Conservation (phyloP, 352 stramenopile species). For the Lagenidium sp. region DNA sequence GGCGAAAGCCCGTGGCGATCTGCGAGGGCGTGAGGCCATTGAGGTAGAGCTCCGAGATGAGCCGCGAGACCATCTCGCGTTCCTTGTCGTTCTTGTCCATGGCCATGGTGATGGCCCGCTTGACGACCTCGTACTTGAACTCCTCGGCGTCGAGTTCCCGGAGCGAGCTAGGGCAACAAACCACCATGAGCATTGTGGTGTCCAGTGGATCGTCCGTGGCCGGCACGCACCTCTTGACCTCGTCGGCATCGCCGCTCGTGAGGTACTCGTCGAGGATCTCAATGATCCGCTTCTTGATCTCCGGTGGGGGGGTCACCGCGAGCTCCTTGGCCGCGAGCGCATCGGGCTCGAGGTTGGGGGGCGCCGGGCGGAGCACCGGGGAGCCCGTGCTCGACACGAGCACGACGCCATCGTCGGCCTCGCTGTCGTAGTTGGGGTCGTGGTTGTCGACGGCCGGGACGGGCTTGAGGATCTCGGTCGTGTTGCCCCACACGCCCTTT, state of each 20-base stretch:
- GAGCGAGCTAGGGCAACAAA: constrained; percentile 29
- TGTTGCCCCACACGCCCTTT: constrained; percentile 76
- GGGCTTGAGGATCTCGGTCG: constrained; percentile 57
- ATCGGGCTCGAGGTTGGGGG: constrained; percentile 48
- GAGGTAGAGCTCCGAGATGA: constrained; percentile 92
- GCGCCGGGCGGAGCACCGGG: constrained; percentile 30
- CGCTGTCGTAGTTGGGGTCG: constrained; percentile 93
- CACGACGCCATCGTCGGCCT: constrained; percentile 86
- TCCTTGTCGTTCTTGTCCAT: constrained; percentile 93
- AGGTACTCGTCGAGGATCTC: constrained; percentile 89
- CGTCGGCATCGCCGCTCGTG: constrained; percentile 80
- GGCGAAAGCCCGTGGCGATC: constrained; percentile 92
- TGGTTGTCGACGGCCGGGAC: constrained; percentile 74
- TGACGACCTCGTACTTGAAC: constrained; percentile 92
- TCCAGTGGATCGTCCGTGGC: neutral
- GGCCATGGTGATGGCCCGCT: constrained; percentile 91
- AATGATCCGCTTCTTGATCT: constrained; percentile 88
- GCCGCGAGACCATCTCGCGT: constrained; percentile 85
- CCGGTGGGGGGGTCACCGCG: constrained; percentile 51
- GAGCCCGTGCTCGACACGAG: constrained; percentile 51
- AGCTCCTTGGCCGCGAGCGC: constrained; percentile 69
- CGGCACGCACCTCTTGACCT: constrained; percentile 57
- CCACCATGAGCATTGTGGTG: no score
- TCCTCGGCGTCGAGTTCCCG: constrained; percentile 54
- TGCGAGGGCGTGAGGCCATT: constrained; percentile 70